A percentile compares a stretch with the other conserved stretches of the same genome.
These are phyloP conservation scores for Moesziomyces parantarcticus DNA, from an alignment of 1,284 basidiomycete genomes.

Conservation along the genomic window DNA sequence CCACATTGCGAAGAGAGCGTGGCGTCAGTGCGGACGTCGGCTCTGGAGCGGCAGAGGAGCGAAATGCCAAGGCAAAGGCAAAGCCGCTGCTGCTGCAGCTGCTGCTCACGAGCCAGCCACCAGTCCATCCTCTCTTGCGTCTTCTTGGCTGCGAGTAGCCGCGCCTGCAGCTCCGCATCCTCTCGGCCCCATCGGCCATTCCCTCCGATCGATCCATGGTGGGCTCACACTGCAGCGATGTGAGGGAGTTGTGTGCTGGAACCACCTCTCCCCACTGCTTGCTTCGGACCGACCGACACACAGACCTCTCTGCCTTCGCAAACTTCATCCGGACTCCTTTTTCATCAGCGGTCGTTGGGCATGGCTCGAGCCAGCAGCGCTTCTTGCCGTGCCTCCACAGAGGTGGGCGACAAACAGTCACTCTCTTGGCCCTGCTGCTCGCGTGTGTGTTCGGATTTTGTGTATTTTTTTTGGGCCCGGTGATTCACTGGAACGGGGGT, in stretches of 20 bases:
- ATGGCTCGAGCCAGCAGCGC: too few species aligned
- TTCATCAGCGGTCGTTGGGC: too few species aligned
- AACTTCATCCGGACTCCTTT: too few species aligned
- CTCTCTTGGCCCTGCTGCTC: not conserved
- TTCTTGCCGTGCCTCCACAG: too few species aligned
- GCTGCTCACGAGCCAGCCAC: slow-evolving; percentile 4
- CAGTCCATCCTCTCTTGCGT: slow-evolving; percentile 6
- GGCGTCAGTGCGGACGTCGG: not conserved
- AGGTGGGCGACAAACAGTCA: too few species aligned
- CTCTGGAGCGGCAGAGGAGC: slow-evolving; percentile 1
- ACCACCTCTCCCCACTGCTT: too few species aligned
- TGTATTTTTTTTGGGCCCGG: slow-evolving; percentile 11
- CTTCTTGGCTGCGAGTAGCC: too few species aligned
- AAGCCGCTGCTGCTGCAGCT: not conserved
- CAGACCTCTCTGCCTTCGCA: too few species aligned
- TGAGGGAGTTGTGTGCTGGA: too few species aligned
- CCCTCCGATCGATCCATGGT: slow-evolving; percentile 9
- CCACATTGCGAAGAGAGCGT: slow-evolving; percentile 3
- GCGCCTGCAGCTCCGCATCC: not conserved
- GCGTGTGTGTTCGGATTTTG: slow-evolving; percentile 3
- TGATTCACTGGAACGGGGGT: slow-evolving; percentile 12
- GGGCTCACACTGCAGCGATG: too few species aligned
- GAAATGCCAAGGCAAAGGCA: not conserved
- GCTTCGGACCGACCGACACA: too few species aligned
- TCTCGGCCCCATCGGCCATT: slow-evolving; percentile 40